Conservation (phyloP, 2,329 filamentous ascomycete species). For the Botrytis elliptica region DNA sequence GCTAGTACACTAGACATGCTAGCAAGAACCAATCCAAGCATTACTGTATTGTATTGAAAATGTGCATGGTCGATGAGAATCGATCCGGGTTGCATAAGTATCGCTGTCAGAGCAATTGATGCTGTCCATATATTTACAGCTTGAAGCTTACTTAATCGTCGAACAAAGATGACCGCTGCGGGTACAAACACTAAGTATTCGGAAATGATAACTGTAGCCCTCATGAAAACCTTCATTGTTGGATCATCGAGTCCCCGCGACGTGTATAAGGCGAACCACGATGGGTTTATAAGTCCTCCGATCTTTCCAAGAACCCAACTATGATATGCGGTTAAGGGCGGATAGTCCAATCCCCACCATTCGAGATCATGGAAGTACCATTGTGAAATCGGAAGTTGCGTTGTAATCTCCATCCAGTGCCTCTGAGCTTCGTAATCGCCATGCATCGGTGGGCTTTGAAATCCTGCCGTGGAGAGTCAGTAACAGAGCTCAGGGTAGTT, state of each 20-base stretch:
- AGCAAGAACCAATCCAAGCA: constrained; percentile 87
- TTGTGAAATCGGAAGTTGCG: constrained; percentile 81
- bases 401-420: constrained; percentile 98
- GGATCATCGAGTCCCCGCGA: constrained; percentile 81
- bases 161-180: constrained; percentile 79
- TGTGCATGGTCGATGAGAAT: constrained; percentile 93
- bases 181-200: constrained; percentile 91
- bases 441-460: constrained; percentile 80
- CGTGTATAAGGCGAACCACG: constrained; percentile 82
- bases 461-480: constrained; percentile 52
- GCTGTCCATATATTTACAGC: constrained; percentile 79
- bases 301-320: constrained; percentile 92
- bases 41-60: constrained; percentile 98
- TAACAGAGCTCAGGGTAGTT: not conserved
- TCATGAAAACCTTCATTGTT: constrained; percentile 90
- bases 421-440: constrained; percentile 97
- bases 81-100: constrained; percentile 86
- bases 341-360: constrained; percentile 98
- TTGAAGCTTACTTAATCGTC: constrained; percentile 73
- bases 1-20: constrained; percentile 87
- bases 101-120: constrained; percentile 80
- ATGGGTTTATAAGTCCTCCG: constrained; percentile 72
- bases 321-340: constrained; percentile 95
- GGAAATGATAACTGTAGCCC: constrained; percentile 83
- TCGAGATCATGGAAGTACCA: constrained; percentile 98